Conservation (phyloP, 2,329 filamentous ascomycete genomes). For the Nigrograna mackinnonii region DNA sequence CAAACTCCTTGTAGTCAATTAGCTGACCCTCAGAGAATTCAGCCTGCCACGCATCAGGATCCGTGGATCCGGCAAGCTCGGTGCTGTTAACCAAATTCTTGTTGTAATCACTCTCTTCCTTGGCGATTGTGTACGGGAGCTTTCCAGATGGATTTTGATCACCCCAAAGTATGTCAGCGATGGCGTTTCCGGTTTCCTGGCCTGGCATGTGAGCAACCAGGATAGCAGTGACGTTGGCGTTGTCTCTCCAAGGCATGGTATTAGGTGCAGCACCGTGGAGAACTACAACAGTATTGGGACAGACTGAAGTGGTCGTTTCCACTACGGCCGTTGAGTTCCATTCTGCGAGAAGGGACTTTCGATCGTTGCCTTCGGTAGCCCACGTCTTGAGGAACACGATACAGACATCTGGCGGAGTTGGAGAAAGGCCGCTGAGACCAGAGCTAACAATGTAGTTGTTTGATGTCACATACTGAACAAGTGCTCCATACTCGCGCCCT, state of each 20-base stretch:
- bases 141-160: slow-evolving; percentile 77
- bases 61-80: slow-evolving; percentile 40
- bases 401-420: slow-evolving; percentile 48
- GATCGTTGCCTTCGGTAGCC: slow-evolving; percentile 51
- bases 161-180: slow-evolving; percentile 66
- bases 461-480: slow-evolving; percentile 52
- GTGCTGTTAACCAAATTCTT: slow-evolving; percentile 46
- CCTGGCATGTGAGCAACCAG: slow-evolving; percentile 46
- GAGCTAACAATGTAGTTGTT: slow-evolving; percentile 43
- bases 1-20: slow-evolving; percentile 80
- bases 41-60: slow-evolving; percentile 50
- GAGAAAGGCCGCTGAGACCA: slow-evolving; percentile 28
- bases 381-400: slow-evolving; percentile 65
- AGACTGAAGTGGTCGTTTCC: slow-evolving; percentile 49
- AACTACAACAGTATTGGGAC: slow-evolving; percentile 57
- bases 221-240: slow-evolving; percentile 49
- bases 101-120: slow-evolving; percentile 68
- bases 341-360: slow-evolving; percentile 44
- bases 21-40: slow-evolving; percentile 64
- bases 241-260: slow-evolving; percentile 44
- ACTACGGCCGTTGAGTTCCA: slow-evolving; percentile 47
- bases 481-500: slow-evolving; percentile 27
- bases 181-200: slow-evolving; percentile 45
- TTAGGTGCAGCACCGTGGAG: slow-evolving; percentile 49
- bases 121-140: slow-evolving; percentile 84